Conservation (phyloP, 345 rosid species). For the Isatis tinctoria region DNA sequence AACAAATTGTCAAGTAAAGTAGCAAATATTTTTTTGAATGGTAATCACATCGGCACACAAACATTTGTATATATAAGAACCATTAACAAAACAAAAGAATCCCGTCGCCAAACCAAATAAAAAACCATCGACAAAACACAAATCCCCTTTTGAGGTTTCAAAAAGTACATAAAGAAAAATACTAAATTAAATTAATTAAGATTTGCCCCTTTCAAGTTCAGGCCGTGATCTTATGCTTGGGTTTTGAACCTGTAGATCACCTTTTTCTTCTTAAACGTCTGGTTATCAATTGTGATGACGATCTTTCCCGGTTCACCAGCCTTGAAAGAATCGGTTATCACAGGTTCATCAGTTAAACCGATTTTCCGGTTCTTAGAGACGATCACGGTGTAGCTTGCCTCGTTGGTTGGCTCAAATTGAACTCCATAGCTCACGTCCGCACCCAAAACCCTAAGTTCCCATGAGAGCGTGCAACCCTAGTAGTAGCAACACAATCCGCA, state of each 20-base stretch:
- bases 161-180: constrained; percentile 9
- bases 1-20: not conserved
- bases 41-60: constrained; percentile 23
- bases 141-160: constrained; percentile 9
- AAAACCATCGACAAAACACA: constrained; percentile 27
- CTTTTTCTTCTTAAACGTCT: constrained; percentile 74
- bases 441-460: constrained; percentile 82
- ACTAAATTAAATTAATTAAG: constrained; percentile 19
- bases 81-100: constrained; percentile 3
- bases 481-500: not conserved
- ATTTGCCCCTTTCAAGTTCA: not conserved
- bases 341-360: constrained; percentile 49
- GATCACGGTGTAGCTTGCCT: constrained; percentile 71
- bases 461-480: constrained; percentile 47
- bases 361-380: constrained; percentile 69
- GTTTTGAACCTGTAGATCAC: constrained; percentile 78
- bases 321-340: constrained; percentile 58
- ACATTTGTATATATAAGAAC: constrained; percentile 20
- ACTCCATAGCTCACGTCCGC: constrained; percentile 76
- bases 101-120: constrained; percentile 28
- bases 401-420: constrained; percentile 64
- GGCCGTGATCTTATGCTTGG: constrained; percentile 32
- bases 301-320: constrained; percentile 62
- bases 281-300: constrained; percentile 66
- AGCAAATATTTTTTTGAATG: not conserved